phyloP scores from a whole-genome alignment of 2,329 filamentous ascomycete species.

The Ophiostoma ulmi region DNA sequence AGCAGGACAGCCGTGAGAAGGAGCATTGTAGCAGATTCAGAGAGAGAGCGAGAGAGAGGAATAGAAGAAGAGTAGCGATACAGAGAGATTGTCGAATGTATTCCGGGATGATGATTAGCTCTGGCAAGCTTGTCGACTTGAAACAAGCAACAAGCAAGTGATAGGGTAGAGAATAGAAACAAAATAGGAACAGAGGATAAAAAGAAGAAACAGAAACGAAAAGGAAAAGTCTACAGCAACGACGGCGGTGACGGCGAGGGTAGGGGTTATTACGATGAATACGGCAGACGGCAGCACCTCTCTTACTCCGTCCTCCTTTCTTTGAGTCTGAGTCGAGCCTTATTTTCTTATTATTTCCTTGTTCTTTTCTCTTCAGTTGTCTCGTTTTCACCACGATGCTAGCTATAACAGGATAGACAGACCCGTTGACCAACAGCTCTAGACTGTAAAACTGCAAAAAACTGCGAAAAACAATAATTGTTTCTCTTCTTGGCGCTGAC shows the following conservation, averaged over 20 bases:
- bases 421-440: not conserved
- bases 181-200: not conserved
- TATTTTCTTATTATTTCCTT: not conserved
- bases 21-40: not conserved
- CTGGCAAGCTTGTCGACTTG: not conserved
- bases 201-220: not conserved
- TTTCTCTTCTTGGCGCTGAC: not conserved
- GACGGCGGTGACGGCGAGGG: not conserved
- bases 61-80: too few species aligned
- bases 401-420: constrained; percentile 5
- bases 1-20: constrained; percentile 19
- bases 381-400: not conserved
- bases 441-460: not conserved
- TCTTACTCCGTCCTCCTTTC: too few species aligned
- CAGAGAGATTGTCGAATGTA: not conserved
- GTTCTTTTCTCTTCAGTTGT: not conserved
- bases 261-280: not conserved
- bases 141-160: not conserved
- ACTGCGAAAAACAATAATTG: not conserved
- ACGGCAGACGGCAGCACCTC: not conserved
- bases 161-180: not conserved
- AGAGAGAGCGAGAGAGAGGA: not conserved
- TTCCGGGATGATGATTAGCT: not conserved
- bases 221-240: not conserved
- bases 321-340: too few species aligned